These are phyloP conservation scores for Plasmodium chabaudi DNA, from an alignment of 169 alveolate species.

Conservation along the genomic window DNA sequence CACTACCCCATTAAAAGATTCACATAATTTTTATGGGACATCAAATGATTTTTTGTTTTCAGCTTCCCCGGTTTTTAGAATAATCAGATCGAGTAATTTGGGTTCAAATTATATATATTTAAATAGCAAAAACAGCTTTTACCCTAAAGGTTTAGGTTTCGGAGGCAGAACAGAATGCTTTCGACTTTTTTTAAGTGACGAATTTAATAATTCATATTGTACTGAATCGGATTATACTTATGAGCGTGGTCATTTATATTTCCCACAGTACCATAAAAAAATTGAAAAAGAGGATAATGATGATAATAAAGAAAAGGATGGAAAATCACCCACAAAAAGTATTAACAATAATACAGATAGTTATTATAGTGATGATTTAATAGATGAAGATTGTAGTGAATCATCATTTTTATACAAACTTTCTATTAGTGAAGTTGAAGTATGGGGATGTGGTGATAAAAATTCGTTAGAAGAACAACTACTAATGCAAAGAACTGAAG, in stretches of 20 bases:
- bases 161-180: conserved; percentile 77
- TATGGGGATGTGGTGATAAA: conserved; percentile 76
- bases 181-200: conserved; percentile 71
- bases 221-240: conserved; percentile 72
- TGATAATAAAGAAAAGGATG: not conserved
- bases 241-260: conserved; percentile 68
- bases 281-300: not conserved
- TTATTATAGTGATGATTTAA: conserved; percentile 5
- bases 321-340: not conserved
- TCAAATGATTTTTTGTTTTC: conserved; percentile 71
- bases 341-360: not conserved
- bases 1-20: conserved; percentile 74
- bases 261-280: conserved; percentile 48
- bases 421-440: conserved; percentile 69
- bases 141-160: conserved; percentile 75
- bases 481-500: conserved; percentile 41
- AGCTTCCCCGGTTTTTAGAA: conserved; percentile 67
- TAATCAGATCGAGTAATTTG: conserved; percentile 46
- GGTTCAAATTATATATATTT: conserved; percentile 68
- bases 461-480: conserved; percentile 43
- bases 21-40: conserved; percentile 69
- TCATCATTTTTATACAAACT: conserved; percentile 45
- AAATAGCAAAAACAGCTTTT: conserved; percentile 66
- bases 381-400: conserved; percentile 19
- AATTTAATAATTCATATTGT: conserved; percentile 76